Evolutionary conservation across 179 eudicot genomes (phyloP), one percentile per base, ranked within the genome.

Genomic region (Beta lomatogona): DNA sequence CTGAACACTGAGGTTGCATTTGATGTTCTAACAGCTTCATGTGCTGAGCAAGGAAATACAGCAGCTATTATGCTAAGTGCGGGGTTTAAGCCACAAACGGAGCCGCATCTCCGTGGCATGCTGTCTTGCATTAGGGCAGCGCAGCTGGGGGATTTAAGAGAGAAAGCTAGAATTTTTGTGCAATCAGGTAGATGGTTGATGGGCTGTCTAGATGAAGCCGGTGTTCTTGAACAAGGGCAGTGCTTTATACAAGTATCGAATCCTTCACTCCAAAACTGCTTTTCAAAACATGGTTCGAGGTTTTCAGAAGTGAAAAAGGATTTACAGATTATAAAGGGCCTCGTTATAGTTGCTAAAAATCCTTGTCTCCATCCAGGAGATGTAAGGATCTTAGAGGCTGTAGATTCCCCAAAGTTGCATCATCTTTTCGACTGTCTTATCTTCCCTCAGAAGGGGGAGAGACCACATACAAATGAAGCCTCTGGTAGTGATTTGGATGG

Each of bases 331-430:
- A 84, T 95, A 13, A 86, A 85, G 80, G 99, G 97, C 8, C 74
- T 84, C 31, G 98, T 94, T 58, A 91, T 88, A 60, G 84, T 95
- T 3, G 93, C 94, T 10, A 92, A 95, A 84, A 95, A 94, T 77
- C 99, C 99, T 0, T 95, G 99, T 84, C 97, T 95, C 80, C 99
- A 95, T 82, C 99, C 99, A 0, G 99, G 99, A 64, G 99, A 95
- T 83, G 68, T 95, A 69, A 82, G 98, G 77, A 84, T 95, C 65
- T 72, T 95, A 79, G 92, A 94, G 79, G 99, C 99, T 8, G 96
- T 95, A 9, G 92, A 94, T 78, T 86, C 80, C 41, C 96, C 97
- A 1, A 89, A 72, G 13, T 82, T 95, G 86, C 87, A 82, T 68
- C 97, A 95, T 86, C 92, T 95, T 31, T 86, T 73, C 65, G 99